These are phyloP conservation scores for Alternaria ventricosa DNA, from an alignment of 2,329 filamentous ascomycete species.

Conservation along the genomic window DNA sequence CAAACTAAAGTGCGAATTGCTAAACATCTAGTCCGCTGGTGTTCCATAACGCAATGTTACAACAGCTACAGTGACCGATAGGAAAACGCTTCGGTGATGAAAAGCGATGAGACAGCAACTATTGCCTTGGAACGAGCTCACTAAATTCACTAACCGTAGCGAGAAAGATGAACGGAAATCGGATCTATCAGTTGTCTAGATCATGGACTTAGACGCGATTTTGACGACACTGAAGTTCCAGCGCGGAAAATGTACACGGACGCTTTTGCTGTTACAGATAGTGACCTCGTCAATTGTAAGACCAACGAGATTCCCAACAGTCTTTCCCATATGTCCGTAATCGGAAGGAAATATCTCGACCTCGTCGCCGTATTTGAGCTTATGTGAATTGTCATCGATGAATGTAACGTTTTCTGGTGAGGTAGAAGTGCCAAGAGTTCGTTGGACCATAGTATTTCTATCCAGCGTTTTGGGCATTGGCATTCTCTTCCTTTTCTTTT, in stretches of 20 bases:
- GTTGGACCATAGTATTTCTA: constrained; percentile 46
- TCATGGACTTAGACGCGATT: neutral
- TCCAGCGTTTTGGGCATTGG: constrained; percentile 53
- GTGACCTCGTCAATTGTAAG: constrained; percentile 37
- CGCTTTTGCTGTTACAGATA: constrained; percentile 31
- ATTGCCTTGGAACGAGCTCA: neutral
- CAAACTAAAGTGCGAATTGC: neutral
- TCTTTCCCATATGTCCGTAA: constrained; percentile 40
- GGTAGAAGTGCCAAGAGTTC: constrained; percentile 53
- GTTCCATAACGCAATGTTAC: neutral
- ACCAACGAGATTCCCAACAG: constrained; percentile 34
- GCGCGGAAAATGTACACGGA: constrained; percentile 48
- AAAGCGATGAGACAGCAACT: neutral
- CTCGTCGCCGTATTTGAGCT: constrained; percentile 59
- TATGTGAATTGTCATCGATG: constrained; percentile 60
- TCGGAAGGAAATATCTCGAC: constrained; percentile 54
- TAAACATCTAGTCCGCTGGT: neutral
- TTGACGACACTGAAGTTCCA: constrained; percentile 46
- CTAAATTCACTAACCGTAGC: neutral
- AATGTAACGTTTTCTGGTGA: constrained; percentile 54
- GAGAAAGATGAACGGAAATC: neutral
- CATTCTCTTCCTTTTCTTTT: constrained; percentile 46
- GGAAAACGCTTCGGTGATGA: neutral
- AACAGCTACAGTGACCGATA: neutral
- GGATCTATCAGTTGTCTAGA: neutral